Base-by-base conservation (phyloP, 2,329 filamentous ascomycete species). In the Epichloe scottii region DNA sequence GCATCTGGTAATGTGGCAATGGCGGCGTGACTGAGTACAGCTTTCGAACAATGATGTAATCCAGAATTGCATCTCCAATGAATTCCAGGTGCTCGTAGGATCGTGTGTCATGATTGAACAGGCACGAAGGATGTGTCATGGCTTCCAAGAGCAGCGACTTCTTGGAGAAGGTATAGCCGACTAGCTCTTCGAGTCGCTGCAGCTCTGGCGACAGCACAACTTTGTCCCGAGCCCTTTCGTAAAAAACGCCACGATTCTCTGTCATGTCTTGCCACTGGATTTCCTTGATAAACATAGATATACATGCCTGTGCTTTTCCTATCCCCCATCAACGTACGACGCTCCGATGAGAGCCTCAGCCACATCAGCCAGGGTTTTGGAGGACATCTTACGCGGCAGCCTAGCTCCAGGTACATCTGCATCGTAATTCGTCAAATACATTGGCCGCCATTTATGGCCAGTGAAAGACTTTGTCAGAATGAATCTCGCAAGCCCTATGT, bases 281-380 rank as follows among this genome's bases (percentile, higher is more conserved):
- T 47, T 84, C 76, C 0, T 77, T 75, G 1, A 94, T 63, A 56
- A 96, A 84, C 1, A 82, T 62, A 3, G 74, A 71, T 12, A 93
- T 74, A 63, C 84, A 89, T 2, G 67, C 58, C 15, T 84, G 66
- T 0, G 84, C 85, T 56, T 79, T 83, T 0, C 69, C 46, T 14
- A 86, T 68, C 0, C 85, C 85, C 87, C 85, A 49, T 87, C 78
- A 1, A 85, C 54, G 58, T 78, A 89, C 0, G 85, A 78, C 1
- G 82, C 86, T 1, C 89, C 91, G 19, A 96, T 84, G 0, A 96
- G 71, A 0, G 90, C 79, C 56, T 97, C 91, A 0, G 95, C 77
- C 0, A 96, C 83, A 59, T 97, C 91, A 3, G 91, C 91, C 7
- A 96, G 75, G 0, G 79, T 79, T 63, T 97, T 97, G 1, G 81